phyloP scores from a whole-genome alignment of 2,329 filamentous ascomycete species.

The Alternaria triticina region DNA sequence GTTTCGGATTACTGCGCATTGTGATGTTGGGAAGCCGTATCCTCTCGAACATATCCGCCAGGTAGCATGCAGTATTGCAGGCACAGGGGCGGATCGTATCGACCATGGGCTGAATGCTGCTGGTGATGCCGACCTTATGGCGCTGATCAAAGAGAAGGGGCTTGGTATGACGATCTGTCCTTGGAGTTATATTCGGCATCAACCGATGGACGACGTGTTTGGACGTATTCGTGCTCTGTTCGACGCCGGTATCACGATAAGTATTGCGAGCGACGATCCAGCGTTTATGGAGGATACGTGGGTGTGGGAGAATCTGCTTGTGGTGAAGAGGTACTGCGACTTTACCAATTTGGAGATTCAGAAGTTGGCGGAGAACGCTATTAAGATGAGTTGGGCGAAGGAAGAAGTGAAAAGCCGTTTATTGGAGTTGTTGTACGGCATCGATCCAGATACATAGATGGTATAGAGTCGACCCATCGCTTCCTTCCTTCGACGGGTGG shows the following conservation, averaged over 20 bases:
- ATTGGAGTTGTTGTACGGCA: background rate
- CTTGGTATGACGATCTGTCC: constrained; percentile 54
- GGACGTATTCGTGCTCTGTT: constrained; percentile 50
- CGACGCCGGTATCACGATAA: constrained; percentile 44
- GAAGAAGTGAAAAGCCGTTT: constrained; percentile 18
- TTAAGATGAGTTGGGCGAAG: constrained; percentile 58
- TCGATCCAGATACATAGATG: background rate
- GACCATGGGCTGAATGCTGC: constrained; percentile 54
- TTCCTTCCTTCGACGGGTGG: background rate
- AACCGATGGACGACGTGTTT: constrained; percentile 35
- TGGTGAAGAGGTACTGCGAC: constrained; percentile 51
- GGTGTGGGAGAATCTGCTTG: constrained; percentile 56
- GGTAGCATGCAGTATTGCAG: constrained; percentile 29
- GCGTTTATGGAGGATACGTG: constrained; percentile 59
- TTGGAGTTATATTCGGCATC: constrained; percentile 52
- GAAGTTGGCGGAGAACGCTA: constrained; percentile 50
- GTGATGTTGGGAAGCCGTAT: constrained; percentile 60
- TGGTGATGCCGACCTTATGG: constrained; percentile 43
- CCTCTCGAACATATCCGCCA: constrained; percentile 54
- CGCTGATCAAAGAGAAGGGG: constrained; percentile 36
- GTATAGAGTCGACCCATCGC: background rate
- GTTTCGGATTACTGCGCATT: constrained; percentile 58
- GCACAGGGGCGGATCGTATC: constrained; percentile 46
- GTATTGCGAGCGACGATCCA: constrained; percentile 50
- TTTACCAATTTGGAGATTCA: constrained; percentile 54